Percentiles rank a stretch among this genome's conserved stretches.
These are phyloP conservation scores for Glaciozyma antarctica DNA, from an alignment of 768 basidiomycete genomes.

Conservation along the genomic window DNA sequence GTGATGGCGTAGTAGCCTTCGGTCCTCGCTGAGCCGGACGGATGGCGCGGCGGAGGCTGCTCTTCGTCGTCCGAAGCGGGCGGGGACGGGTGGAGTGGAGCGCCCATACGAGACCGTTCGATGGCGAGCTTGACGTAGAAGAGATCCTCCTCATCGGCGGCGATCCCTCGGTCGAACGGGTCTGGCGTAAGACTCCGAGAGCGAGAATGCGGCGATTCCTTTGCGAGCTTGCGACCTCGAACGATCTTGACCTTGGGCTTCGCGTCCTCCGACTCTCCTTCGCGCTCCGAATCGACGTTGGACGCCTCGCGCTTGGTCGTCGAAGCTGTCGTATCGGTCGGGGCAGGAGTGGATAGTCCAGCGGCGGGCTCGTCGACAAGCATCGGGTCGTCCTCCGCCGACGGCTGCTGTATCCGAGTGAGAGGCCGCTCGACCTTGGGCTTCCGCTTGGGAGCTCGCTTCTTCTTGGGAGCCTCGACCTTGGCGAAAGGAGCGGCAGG, in stretches of 20 bases:
- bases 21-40: slow-evolving; percentile 78
- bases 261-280: background rate
- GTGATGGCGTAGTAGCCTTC: slow-evolving; percentile 89
- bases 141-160: slow-evolving; percentile 43
- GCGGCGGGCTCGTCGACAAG: slow-evolving; percentile 4
- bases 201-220: background rate
- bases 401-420: background rate
- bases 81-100: slow-evolving; percentile 24
- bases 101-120: slow-evolving; percentile 30
- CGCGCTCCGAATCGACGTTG: background rate
- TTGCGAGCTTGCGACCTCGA: background rate
- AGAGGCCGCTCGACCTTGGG: background rate
- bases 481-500: background rate
- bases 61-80: slow-evolving; percentile 30
- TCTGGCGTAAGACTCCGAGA: slow-evolving; percentile 24
- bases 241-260: background rate
- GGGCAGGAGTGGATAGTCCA: background rate
- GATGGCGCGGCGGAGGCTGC: slow-evolving; percentile 46
- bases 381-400: background rate
- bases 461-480: background rate
- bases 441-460: slow-evolving; percentile 1
- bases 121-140: slow-evolving; percentile 41
- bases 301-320: background rate
- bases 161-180: slow-evolving; percentile 38
- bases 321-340: background rate